Conservation (phyloP, 768 basidiomycete genomes). For the Terana coerulea region DNA sequence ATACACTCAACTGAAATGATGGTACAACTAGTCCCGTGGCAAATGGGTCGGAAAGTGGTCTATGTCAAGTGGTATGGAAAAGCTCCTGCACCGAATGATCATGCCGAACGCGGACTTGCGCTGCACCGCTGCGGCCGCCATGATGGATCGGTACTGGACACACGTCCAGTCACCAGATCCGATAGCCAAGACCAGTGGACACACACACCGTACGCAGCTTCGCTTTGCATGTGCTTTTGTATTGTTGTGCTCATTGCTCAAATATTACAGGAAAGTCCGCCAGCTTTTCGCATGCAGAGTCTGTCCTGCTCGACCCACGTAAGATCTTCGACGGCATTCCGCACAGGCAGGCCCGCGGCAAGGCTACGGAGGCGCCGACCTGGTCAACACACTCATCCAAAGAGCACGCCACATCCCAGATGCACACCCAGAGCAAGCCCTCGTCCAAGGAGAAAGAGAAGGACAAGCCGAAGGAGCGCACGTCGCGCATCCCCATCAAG, state of each 20-base stretch:
- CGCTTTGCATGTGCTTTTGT: neutral
- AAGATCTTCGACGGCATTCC: conserved; percentile 14
- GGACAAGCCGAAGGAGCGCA: neutral
- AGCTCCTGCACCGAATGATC: conserved; percentile 72
- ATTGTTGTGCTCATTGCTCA: neutral
- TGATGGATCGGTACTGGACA: conserved; percentile 68
- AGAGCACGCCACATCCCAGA: too few species aligned
- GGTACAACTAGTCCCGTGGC: conserved; percentile 52
- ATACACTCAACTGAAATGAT: neutral
- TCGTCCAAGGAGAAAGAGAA: conserved; percentile 19
- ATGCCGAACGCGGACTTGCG: conserved; percentile 79
- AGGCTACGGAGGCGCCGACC: neutral
- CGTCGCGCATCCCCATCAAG: neutral
- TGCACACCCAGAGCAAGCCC: too few species aligned
- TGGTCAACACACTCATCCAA: too few species aligned
- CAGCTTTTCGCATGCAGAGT: conserved; percentile 26
- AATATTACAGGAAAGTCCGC: conserved; percentile 30
- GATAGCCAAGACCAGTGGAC: neutral
- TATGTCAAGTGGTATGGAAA: conserved; percentile 62
- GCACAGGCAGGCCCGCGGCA: neutral
- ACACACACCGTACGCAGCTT: conserved; percentile 41
- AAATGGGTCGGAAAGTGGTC: conserved; percentile 85
- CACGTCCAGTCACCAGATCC: conserved; percentile 2
- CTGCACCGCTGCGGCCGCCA: conserved; percentile 62
- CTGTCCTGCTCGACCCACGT: conserved; percentile 17